These are phyloP conservation scores for Thymus quinquecostatus DNA, from an alignment of 257 asterid genomes.

Conservation along the genomic window DNA sequence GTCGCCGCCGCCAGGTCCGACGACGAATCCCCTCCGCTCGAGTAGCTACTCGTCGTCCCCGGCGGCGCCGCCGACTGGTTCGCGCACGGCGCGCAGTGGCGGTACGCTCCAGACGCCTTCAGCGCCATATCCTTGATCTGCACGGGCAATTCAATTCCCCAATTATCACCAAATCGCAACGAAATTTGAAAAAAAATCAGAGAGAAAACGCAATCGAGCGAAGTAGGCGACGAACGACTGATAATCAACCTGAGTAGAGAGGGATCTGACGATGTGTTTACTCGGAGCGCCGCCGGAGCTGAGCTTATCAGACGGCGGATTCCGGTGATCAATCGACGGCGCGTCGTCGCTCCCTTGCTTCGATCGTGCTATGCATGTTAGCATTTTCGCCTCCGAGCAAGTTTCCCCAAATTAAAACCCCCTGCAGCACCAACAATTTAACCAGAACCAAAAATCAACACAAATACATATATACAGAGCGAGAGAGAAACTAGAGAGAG, in stretches of 20 bases:
- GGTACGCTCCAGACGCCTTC: constrained; percentile 96
- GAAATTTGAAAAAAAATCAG: neutral
- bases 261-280: constrained; percentile 63
- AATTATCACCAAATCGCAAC: neutral
- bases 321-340: constrained; percentile 41
- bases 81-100: constrained; percentile 79
- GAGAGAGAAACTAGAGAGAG: constrained; percentile 5
- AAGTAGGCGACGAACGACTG: neutral
- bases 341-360: constrained; percentile 63
- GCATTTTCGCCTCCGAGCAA: constrained; percentile 51
- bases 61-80: constrained; percentile 45
- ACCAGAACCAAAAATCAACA: neutral
- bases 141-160: neutral
- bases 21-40: constrained; percentile 36
- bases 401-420: neutral
- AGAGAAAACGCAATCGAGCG: neutral
- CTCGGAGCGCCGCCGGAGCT: constrained; percentile 45
- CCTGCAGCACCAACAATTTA: constrained; percentile 16
- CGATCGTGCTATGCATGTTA: constrained; percentile 92
- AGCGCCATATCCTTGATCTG: constrained; percentile 94
- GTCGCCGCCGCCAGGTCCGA: constrained; percentile 59
- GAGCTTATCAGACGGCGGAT: constrained; percentile 36
- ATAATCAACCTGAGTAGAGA: constrained; percentile 72
- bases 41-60: constrained; percentile 44
- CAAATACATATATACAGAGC: neutral